These are phyloP conservation scores for Starmerella gropengiesseri DNA, from an alignment of 805 yeast genomes.

Conservation along the genomic window DNA sequence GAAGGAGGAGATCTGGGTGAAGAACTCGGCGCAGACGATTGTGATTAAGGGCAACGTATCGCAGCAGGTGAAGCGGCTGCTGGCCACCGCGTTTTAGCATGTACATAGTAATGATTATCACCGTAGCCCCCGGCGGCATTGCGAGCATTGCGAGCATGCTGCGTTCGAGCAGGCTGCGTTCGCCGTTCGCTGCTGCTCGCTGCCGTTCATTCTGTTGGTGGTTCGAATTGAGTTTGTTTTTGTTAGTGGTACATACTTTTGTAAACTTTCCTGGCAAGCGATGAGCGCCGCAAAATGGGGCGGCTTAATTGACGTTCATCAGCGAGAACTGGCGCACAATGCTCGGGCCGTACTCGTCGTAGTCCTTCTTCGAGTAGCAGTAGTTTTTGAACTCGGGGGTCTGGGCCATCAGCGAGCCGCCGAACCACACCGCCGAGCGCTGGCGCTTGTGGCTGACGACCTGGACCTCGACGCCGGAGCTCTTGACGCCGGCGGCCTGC, in stretches of 20 bases:
- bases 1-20: slow-evolving; percentile 38
- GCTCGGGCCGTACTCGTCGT: slow-evolving; percentile 95
- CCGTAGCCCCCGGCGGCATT: no score
- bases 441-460: slow-evolving; percentile 96
- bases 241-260: no score
- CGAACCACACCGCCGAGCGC: slow-evolving; percentile 98
- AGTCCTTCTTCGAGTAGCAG: slow-evolving; percentile 93
- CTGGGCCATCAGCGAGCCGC: slow-evolving; percentile 93
- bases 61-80: slow-evolving; percentile 30
- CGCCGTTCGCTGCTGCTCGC: no score
- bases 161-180: no score
- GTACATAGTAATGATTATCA: slow-evolving; percentile 1
- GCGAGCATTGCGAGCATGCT: no score
- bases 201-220: no score
- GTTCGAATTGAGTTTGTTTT: no score
- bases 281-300: no score
- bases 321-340: slow-evolving; percentile 94
- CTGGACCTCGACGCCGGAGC: slow-evolving; percentile 93
- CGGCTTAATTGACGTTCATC: slow-evolving; percentile 49
- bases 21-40: slow-evolving; percentile 43
- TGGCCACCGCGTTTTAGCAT: slow-evolving; percentile 19
- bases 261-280: no score
- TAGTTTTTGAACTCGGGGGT: slow-evolving; percentile 93
- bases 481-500: slow-evolving; percentile 47
- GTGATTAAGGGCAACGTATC: slow-evolving; percentile 41